Base-by-base conservation (phyloP, 495 filamentous ascomycete species). In the Penicillium paxilli region DNA sequence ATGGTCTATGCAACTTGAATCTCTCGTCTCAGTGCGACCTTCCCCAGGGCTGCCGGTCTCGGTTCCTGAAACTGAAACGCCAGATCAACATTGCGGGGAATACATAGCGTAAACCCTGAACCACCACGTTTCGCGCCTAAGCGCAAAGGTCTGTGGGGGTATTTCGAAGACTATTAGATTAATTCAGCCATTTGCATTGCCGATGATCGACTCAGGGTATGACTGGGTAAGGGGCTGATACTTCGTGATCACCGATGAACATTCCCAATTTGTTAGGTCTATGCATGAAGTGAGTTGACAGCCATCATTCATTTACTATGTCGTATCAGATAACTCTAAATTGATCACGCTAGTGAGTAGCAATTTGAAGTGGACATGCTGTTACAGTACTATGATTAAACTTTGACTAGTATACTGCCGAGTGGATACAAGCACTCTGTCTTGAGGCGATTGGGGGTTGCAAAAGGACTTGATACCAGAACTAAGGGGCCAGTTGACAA, bases 71-170 rank as follows among this genome's bases (percentile, higher is more conserved):
- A 14, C 33, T 26, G 44, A 56, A 50, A 50, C 40, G 14, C 23
- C 37, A 47, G 53, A 56, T 56, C 53, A 30, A 23, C 53, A 46
- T 26, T 45, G 47, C 28, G 47, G 47, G 30, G 41, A 14, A 5
- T n/a, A n/a, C n/a, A n/a, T n/a, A n/a, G n/a, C n/a, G 2, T 5
- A 17, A 5, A 14, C 33, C 35, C 35, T 38, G 35, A 19, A 38
- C 35, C 35, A 38, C 35, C n/a, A 32, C 30, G 30, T 32, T 14
- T 32, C 30, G n/a, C 10, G 30, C n/a, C 30, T 12, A 32, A 32
- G 30, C 30, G 30, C n/a, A 3, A 14, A 12, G 30, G 30, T 32
- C n/a, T 14, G 30, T 32, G 30, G n/a, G n/a, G n/a, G n/a, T n/a
- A n/a, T n/a, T n/a, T n/a, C n/a, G n/a, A n/a, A n/a, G n/a, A n/a